Evolutionary conservation across 1,139 yeast species (phyloP).

Genomic region (Hansenula sp.): DNA sequence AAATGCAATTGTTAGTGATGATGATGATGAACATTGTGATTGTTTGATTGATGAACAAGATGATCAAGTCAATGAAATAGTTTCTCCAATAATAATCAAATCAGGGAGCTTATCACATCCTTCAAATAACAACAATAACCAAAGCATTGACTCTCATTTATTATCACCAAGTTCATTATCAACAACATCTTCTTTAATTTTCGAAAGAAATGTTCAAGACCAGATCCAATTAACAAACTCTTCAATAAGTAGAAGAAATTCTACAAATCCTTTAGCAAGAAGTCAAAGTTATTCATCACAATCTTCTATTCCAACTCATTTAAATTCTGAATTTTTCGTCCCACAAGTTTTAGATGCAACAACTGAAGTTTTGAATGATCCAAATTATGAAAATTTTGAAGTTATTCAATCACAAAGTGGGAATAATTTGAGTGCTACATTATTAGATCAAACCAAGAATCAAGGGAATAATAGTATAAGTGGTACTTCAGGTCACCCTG

Average conservation of each 20-base stretch:
- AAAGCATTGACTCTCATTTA: not conserved
- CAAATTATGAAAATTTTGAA: conserved; percentile 21
- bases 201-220: conserved; percentile 37
- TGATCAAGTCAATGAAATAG: conserved; percentile 3
- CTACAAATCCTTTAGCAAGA: conserved; percentile 6
- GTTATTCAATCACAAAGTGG: conserved; percentile 13
- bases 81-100: not conserved
- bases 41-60: conserved; percentile 2
- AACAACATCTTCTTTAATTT: conserved; percentile 28
- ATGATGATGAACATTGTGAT: not conserved
- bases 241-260: conserved; percentile 12
- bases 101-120: not conserved
- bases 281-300: conserved; percentile 7
- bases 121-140: no score
- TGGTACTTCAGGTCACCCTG: not conserved
- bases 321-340: conserved; percentile 51
- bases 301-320: conserved; percentile 33
- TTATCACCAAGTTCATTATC: conserved; percentile 23
- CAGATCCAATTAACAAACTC: conserved; percentile 8
- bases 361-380: conserved; percentile 40
- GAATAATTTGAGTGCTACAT: conserved; percentile 4
- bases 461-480: not conserved
- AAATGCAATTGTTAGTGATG: not conserved
- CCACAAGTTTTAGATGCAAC: conserved; percentile 76
- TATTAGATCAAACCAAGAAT: conserved; percentile 8